phyloP scores from a whole-genome alignment of 1,284 basidiomycete species.

The Gymnopus androsaceus region DNA sequence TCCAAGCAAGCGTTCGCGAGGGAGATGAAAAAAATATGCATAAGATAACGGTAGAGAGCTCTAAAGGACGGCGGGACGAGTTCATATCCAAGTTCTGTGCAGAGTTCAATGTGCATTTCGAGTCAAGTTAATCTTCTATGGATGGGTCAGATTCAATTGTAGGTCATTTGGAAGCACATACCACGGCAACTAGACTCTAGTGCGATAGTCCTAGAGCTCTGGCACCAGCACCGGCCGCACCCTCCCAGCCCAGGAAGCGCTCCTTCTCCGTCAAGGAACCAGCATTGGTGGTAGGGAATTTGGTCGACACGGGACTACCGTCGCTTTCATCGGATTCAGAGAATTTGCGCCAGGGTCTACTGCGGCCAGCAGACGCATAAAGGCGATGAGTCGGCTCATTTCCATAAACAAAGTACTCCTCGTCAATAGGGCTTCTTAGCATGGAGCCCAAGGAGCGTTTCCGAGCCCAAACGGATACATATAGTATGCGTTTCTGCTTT shows the following conservation, averaged over 20 bases:
- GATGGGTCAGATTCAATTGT: no score
- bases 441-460: slow-evolving; percentile 46
- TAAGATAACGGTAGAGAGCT: no score
- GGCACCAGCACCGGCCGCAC: slow-evolving; percentile 71
- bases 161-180: no score
- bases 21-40: no score
- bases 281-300: background rate
- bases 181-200: background rate
- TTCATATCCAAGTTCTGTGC: background rate
- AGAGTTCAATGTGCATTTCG: background rate
- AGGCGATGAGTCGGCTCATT: slow-evolving; percentile 1
- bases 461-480: slow-evolving; percentile 91
- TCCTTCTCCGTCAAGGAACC: slow-evolving; percentile 1
- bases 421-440: background rate
- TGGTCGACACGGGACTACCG: background rate
- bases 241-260: slow-evolving; percentile 73
- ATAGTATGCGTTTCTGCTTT: slow-evolving; percentile 90
- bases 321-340: slow-evolving; percentile 34
- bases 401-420: slow-evolving; percentile 10
- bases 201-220: slow-evolving; percentile 63
- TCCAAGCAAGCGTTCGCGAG: no score
- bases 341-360: slow-evolving; percentile 21
- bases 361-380: background rate
- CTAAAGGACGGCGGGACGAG: no score
- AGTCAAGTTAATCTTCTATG: background rate